Percentiles rank a stretch among this genome's conserved stretches.
These are phyloP conservation scores for Fraxinus floribunda DNA, from an alignment of 305 asterid species.

Conservation along the genomic window DNA sequence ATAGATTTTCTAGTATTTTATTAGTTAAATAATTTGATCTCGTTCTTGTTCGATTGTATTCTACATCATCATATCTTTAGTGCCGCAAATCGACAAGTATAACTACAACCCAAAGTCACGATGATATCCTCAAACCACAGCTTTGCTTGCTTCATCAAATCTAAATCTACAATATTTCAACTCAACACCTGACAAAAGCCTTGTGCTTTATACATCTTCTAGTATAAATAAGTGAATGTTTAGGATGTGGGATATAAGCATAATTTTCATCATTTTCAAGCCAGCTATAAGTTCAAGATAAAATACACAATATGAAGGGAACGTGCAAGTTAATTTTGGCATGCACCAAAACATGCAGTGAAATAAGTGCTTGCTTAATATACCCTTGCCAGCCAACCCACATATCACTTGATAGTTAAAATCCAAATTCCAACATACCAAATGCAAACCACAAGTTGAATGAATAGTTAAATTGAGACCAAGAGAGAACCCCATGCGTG, in stretches of 20 bases:
- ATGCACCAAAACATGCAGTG: background rate
- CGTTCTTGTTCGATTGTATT: background rate
- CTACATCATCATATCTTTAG: background rate
- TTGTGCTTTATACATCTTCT: background rate
- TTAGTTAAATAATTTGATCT: background rate
- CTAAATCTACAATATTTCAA: background rate
- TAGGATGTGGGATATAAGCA: background rate
- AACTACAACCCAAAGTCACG: background rate
- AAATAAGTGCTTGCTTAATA: background rate
- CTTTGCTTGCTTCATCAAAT: background rate
- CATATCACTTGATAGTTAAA: background rate
- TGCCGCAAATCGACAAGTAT: background rate
- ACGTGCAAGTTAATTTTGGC: background rate
- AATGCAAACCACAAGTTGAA: background rate
- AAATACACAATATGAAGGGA: background rate
- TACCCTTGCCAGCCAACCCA: background rate
- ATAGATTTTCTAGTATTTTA: background rate
- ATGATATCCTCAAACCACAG: background rate
- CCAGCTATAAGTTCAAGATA: background rate
- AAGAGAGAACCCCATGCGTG: background rate
- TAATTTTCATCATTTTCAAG: background rate
- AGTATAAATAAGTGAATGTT: background rate
- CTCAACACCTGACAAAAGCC: background rate
- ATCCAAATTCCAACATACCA: background rate
- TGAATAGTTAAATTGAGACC: background rate